Conservation (phyloP, 208 protist genomes). For the Sergeia podlipaevii region DNA sequence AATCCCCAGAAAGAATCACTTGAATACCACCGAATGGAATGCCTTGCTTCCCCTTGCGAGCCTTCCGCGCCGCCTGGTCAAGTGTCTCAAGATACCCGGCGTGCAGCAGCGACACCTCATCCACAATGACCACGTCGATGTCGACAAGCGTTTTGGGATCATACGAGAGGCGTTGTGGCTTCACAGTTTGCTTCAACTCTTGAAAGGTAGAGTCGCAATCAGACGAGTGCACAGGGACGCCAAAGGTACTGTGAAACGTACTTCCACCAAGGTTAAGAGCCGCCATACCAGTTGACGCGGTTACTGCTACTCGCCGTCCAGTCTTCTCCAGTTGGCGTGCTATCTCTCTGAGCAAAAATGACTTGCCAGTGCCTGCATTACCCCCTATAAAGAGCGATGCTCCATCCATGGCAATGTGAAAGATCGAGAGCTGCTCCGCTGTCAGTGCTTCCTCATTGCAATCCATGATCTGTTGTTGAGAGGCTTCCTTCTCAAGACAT, state of each 20-base stretch:
- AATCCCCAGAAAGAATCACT: constrained; percentile 82
- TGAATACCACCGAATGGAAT: constrained; percentile 83
- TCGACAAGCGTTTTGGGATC: constrained; percentile 15
- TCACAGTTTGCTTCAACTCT: background rate
- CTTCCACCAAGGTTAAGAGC: constrained; percentile 66
- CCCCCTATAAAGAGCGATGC: constrained; percentile 66
- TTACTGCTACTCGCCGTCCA: constrained; percentile 40
- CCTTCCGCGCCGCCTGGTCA: constrained; percentile 26
- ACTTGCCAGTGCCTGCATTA: constrained; percentile 72
- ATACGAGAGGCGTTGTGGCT: background rate
- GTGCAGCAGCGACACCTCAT: constrained; percentile 82
- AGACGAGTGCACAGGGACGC: constrained; percentile 25
- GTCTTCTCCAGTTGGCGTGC: constrained; percentile 11
- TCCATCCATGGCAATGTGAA: constrained; percentile 37
- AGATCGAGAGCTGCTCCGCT: constrained; percentile 28
- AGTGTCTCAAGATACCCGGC: constrained; percentile 45
- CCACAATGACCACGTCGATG: constrained; percentile 67
- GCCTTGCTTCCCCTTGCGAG: constrained; percentile 13
- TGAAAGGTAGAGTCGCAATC: constrained; percentile 14
- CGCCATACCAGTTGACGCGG: constrained; percentile 60
- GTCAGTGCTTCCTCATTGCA: background rate
- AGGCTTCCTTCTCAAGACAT: no score
- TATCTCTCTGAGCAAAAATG: constrained; percentile 46
- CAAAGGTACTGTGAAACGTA: constrained; percentile 78
- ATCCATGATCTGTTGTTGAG: no score